A percentile compares a stretch with the other conserved stretches of the same genome.
phyloP scores from a whole-genome alignment of 2,329 filamentous ascomycete species.

The Cadophora malorum region DNA sequence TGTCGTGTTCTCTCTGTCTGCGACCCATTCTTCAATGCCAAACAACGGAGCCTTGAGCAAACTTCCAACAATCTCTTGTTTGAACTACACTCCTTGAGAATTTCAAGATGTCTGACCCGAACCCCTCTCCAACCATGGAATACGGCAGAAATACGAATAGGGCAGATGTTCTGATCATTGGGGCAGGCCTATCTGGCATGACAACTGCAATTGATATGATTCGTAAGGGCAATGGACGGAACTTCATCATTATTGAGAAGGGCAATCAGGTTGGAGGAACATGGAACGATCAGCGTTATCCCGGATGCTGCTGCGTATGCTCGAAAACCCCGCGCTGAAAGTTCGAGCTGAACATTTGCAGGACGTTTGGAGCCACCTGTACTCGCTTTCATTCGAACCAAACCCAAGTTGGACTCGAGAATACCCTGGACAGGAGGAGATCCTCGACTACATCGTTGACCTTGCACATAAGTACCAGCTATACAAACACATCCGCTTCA shows the following conservation, averaged over 20 bases:
- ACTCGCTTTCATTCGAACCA: slow-evolving; percentile 64
- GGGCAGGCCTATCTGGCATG: slow-evolving; percentile 51
- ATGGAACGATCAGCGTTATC: slow-evolving; percentile 63
- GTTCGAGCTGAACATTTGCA: slow-evolving; percentile 3
- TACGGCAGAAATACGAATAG: slow-evolving; percentile 36
- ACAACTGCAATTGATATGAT: slow-evolving; percentile 51
- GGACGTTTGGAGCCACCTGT: slow-evolving; percentile 58
- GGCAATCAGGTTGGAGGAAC: slow-evolving; percentile 53
- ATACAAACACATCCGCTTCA: slow-evolving; percentile 64
- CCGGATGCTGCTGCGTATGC: slow-evolving; percentile 61
- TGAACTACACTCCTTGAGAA: neutral
- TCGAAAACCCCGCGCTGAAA: slow-evolving; percentile 2
- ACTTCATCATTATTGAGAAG: slow-evolving; percentile 50
- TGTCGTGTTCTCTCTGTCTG: too few relatives aligned
- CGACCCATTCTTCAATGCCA: neutral
- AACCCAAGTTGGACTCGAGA: slow-evolving; percentile 63
- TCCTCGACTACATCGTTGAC: slow-evolving; percentile 58
- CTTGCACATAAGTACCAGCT: slow-evolving; percentile 61
- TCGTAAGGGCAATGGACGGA: slow-evolving; percentile 53
- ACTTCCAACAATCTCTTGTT: neutral
- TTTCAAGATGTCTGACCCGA: slow-evolving; percentile 29
- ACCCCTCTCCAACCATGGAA: slow-evolving; percentile 24
- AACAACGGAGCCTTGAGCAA: neutral
- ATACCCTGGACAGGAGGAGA: slow-evolving; percentile 66
- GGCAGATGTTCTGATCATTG: slow-evolving; percentile 47